Evolutionary conservation across 257 asterid genomes (phyloP).

Genomic region (Parsonsia alboflavescens): DNA sequence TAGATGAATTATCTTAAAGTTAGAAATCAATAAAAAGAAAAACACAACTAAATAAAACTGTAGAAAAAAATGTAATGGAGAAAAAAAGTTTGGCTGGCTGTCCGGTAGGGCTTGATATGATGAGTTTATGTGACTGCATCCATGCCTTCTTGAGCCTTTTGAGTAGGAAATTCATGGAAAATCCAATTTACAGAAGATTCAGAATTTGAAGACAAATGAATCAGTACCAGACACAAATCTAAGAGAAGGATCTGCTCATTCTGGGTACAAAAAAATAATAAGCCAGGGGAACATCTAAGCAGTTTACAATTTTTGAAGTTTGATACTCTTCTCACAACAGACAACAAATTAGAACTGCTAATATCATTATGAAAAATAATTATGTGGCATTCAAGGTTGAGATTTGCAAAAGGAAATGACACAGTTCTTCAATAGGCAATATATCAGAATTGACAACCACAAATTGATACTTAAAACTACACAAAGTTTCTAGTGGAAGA

Average conservation of each 20-base stretch:
- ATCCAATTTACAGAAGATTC: neutral
- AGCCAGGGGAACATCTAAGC: neutral
- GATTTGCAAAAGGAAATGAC: neutral
- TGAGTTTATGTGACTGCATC: neutral
- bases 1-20: neutral
- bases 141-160: neutral
- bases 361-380: neutral
- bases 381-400: neutral
- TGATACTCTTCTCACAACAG: neutral
- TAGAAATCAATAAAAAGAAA: neutral
- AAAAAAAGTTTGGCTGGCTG: neutral
- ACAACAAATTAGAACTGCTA: neutral
- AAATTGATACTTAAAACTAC: neutral
- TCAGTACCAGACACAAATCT: neutral
- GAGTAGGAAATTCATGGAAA: neutral
- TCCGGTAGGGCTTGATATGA: neutral
- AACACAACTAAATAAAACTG: neutral
- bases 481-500: neutral
- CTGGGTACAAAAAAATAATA: neutral
- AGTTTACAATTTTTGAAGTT: neutral
- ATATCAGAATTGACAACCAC: neutral
- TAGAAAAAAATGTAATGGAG: neutral
- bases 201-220: neutral
- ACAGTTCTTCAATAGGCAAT: neutral
- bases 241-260: neutral